These are phyloP conservation scores for Periconia digitata DNA, from an alignment of 2,329 filamentous ascomycete genomes.

Conservation along the genomic window DNA sequence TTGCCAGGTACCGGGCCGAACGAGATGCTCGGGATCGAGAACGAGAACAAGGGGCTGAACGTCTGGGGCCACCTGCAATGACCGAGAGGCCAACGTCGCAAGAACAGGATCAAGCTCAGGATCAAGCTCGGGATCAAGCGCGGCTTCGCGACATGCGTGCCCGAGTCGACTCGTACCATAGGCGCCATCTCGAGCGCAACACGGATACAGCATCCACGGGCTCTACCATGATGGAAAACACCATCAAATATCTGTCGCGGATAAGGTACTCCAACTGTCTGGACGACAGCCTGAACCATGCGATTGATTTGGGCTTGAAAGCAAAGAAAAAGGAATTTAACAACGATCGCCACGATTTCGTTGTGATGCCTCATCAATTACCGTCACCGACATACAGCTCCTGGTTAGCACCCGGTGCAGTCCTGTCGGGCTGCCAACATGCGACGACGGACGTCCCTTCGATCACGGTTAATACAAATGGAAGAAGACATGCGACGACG, in stretches of 20 bases:
- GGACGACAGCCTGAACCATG: constrained; percentile 57
- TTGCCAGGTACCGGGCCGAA: too few species aligned
- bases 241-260: constrained; percentile 63
- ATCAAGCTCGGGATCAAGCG: constrained; percentile 3
- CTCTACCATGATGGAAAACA: constrained; percentile 55
- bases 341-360: constrained; percentile 58
- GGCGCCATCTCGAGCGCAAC: constrained; percentile 30
- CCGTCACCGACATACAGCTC: constrained; percentile 57
- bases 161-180: constrained; percentile 27
- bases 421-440: constrained; percentile 64
- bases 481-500: too few species aligned
- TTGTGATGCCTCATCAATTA: constrained; percentile 58
- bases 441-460: constrained; percentile 49
- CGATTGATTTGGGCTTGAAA: constrained; percentile 56
- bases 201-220: constrained; percentile 21
- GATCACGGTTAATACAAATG: constrained; percentile 14
- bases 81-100: constrained; percentile 27
- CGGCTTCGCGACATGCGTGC: constrained; percentile 25
- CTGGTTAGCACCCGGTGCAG: constrained; percentile 63
- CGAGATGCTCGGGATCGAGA: too few species aligned
- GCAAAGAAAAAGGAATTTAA: constrained; percentile 54
- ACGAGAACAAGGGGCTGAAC: too few species aligned
- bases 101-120: constrained; percentile 15
- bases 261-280: constrained; percentile 55
- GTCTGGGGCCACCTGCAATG: constrained; percentile 33